Percentiles rank a stretch among this genome's conserved stretches.
phyloP scores from a whole-genome alignment of 1,284 basidiomycete species.

The Heterobasidion irregulare region DNA sequence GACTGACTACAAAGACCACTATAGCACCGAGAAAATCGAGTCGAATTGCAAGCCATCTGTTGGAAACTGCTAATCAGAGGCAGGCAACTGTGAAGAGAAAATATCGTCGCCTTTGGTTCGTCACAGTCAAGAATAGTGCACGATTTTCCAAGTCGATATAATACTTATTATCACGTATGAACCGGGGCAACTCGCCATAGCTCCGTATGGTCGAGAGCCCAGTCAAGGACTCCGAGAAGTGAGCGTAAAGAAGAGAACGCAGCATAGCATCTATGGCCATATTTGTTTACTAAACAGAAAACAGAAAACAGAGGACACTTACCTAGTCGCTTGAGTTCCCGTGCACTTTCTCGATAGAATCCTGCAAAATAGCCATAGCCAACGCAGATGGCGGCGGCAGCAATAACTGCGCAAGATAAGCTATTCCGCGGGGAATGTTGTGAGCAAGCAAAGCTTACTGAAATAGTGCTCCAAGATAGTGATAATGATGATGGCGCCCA shows the following conservation, averaged over 20 bases:
- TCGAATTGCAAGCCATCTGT: slow-evolving; percentile 86
- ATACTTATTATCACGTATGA: slow-evolving; percentile 67
- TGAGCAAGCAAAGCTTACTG: slow-evolving; percentile 13
- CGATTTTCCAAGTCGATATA: slow-evolving; percentile 85
- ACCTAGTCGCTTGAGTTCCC: slow-evolving; percentile 61
- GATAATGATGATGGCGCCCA: slow-evolving; percentile 74
- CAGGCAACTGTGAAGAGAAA: neutral
- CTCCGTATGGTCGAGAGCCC: slow-evolving; percentile 86
- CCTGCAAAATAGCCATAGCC: slow-evolving; percentile 58
- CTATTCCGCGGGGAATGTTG: neutral
- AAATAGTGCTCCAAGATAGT: slow-evolving; percentile 80
- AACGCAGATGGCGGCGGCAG: slow-evolving; percentile 50
- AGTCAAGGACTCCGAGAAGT: slow-evolving; percentile 84
- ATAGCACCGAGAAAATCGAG: slow-evolving; percentile 79
- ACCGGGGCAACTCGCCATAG: slow-evolving; percentile 66
- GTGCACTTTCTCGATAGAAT: slow-evolving; percentile 84
- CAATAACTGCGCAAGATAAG: slow-evolving; percentile 34
- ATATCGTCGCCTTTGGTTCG: neutral
- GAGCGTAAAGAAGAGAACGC: slow-evolving; percentile 66
- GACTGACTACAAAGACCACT: slow-evolving; percentile 77
- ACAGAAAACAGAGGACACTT: slow-evolving; percentile 6
- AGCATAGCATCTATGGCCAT: slow-evolving; percentile 44
- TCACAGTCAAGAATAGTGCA: slow-evolving; percentile 50
- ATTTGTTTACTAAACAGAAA: neutral
- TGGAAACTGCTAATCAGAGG: slow-evolving; percentile 7